Conservation (phyloP, 768 basidiomycete species). For the Trametes coccinea region DNA sequence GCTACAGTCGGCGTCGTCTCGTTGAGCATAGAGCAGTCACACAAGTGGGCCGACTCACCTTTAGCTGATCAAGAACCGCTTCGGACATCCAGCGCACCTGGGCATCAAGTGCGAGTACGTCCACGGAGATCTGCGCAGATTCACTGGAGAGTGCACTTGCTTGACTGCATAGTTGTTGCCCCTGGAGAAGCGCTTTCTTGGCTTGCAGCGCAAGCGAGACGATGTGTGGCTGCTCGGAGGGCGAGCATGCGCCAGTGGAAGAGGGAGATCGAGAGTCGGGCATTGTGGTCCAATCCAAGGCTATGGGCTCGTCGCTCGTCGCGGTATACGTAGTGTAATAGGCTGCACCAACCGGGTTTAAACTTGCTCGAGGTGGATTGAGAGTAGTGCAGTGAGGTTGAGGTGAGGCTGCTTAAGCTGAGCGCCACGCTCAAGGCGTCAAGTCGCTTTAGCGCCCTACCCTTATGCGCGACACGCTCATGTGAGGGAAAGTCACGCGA, state of each 20-base stretch:
- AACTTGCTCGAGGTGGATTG: too few relatives aligned
- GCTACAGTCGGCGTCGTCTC: slow-evolving; percentile 39
- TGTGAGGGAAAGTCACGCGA: neutral
- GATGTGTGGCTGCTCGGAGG: slow-evolving; percentile 57
- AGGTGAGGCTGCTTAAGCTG: too few relatives aligned
- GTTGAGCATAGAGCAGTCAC: neutral
- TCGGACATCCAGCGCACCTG: slow-evolving; percentile 78
- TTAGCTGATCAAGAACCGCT: slow-evolving; percentile 74
- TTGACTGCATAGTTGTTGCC: slow-evolving; percentile 70
- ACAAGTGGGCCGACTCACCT: slow-evolving; percentile 44
- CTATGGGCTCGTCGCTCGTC: too few relatives aligned
- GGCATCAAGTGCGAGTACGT: slow-evolving; percentile 76
- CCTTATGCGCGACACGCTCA: neutral
- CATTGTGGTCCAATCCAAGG: neutral
- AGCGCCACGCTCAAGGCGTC: too few relatives aligned
- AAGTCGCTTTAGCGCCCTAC: too few relatives aligned
- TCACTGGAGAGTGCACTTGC: slow-evolving; percentile 64
- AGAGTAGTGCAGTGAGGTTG: too few relatives aligned
- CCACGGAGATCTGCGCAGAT: slow-evolving; percentile 66
- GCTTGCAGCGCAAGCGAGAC: slow-evolving; percentile 78
- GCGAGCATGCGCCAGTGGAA: neutral
- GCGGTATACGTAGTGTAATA: too few relatives aligned
- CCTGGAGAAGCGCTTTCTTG: slow-evolving; percentile 79
- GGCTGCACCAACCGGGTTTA: too few relatives aligned
- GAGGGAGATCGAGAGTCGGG: neutral